phyloP scores from a whole-genome alignment of 2,329 filamentous ascomycete genomes.

The Fusarium euwallaceae region DNA sequence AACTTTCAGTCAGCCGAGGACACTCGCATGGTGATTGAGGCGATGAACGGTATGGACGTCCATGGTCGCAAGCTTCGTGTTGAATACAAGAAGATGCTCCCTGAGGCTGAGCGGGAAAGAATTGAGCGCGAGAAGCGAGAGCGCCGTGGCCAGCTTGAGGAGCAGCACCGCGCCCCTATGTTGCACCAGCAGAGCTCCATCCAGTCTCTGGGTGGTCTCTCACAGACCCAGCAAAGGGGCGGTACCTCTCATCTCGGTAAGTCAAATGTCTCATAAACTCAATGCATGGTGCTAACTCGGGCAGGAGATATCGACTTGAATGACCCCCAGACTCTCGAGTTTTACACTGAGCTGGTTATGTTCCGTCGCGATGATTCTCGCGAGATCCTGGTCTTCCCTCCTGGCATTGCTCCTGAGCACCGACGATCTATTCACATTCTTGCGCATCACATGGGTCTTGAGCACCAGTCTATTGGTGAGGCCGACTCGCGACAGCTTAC shows the following conservation, averaged over 20 bases:
- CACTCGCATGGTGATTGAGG: conserved; percentile 90
- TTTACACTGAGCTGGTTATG: conserved; percentile 89
- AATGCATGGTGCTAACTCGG: conserved; percentile 28
- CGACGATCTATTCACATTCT: conserved; percentile 93
- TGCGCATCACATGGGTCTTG: conserved; percentile 93
- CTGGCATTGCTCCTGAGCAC: conserved; percentile 83
- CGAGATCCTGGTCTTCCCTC: conserved; percentile 87
- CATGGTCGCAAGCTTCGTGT: conserved; percentile 95
- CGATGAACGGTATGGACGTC: conserved; percentile 95
- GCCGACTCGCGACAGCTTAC: conserved; percentile 92
- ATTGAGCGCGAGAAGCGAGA: conserved; percentile 98
- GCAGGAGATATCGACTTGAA: conserved; percentile 86
- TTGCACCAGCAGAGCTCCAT: conserved; percentile 89
- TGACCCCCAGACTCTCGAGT: conserved; percentile 86
- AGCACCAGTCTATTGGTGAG: conserved; percentile 89
- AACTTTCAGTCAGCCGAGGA: conserved; percentile 98
- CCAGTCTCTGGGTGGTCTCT: conserved; percentile 79
- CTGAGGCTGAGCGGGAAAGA: conserved; percentile 90
- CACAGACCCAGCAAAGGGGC: conserved; percentile 69
- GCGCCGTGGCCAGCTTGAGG: conserved; percentile 93
- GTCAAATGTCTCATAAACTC: conserved; percentile 34
- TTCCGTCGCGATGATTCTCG: conserved; percentile 86
- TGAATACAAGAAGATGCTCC: conserved; percentile 99
- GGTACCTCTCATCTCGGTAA: conserved; percentile 61
- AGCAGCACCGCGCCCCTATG: conserved; percentile 87